Evolutionary conservation across 139 green algal genomes (phyloP).

Genomic region (Chlorella sorokiniana): DNA sequence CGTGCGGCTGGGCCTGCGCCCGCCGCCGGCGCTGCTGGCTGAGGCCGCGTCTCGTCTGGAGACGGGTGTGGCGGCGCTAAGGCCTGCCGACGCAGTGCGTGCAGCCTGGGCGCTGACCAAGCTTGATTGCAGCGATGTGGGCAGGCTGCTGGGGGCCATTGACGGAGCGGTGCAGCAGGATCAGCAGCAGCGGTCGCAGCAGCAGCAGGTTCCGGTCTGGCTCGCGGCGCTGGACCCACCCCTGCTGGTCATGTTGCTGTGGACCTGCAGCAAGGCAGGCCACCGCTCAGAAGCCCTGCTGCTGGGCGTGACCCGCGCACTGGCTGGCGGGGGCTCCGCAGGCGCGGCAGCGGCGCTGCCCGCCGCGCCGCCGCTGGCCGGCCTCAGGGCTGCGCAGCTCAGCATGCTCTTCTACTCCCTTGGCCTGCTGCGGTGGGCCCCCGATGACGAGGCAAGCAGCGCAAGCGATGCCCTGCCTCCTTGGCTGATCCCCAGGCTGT

Average conservation of each 20-base stretch:
- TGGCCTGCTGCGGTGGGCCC: slow-evolving; percentile 13
- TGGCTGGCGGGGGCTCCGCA: too few species aligned
- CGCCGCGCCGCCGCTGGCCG: background rate
- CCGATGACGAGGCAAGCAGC: background rate
- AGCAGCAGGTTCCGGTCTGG: background rate
- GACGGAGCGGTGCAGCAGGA: background rate
- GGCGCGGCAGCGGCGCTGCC: too few species aligned
- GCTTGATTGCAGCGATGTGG: background rate
- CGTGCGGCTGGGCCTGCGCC: background rate
- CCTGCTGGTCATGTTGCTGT: background rate
- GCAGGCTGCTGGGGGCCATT: slow-evolving; percentile 11
- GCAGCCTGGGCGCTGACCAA: slow-evolving; percentile 8
- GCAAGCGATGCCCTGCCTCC: background rate
- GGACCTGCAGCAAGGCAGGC: too few species aligned
- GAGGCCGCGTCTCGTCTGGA: background rate
- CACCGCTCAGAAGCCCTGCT: too few species aligned
- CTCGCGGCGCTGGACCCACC: background rate
- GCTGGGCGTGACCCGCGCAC: too few species aligned
- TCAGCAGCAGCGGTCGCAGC: background rate
- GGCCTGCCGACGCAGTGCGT: background rate
- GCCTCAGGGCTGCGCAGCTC: background rate
- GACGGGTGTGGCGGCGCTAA: background rate
- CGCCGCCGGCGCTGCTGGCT: background rate
- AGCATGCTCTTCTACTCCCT: slow-evolving; percentile 8
- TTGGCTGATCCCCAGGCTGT: too few species aligned